phyloP scores from a whole-genome alignment of 148 eudicot species.

The Diospyros kaki region DNA sequence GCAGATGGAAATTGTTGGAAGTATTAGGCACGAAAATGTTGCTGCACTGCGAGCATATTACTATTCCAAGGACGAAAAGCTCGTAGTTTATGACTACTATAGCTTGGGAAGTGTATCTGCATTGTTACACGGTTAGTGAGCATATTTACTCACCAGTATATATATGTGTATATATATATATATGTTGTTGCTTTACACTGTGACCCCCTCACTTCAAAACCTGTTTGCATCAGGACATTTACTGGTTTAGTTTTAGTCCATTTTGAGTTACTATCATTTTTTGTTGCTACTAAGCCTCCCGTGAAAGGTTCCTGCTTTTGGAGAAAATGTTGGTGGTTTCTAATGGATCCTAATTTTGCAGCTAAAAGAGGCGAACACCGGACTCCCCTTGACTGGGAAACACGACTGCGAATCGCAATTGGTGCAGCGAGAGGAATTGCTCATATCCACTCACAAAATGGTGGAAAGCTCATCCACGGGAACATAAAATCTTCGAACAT shows the following conservation, averaged over 20 bases:
- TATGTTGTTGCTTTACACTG: not conserved
- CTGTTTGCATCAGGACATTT: not conserved
- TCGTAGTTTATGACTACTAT: constrained; percentile 66
- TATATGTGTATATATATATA: not conserved
- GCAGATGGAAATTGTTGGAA: constrained; percentile 70
- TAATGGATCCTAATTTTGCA: constrained; percentile 21
- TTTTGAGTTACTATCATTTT: too few relatives aligned
- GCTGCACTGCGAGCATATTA: constrained; percentile 62
- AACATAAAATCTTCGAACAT: constrained; percentile 74
- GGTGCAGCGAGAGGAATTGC: constrained; percentile 61
- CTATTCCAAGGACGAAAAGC: constrained; percentile 79
- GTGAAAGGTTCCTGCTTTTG: not conserved
- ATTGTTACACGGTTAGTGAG: constrained; percentile 53
- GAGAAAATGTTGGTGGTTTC: not conserved
- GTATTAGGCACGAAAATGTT: constrained; percentile 63
- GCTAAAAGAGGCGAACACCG: constrained; percentile 41
- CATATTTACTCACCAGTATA: not conserved
- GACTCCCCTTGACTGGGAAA: constrained; percentile 55
- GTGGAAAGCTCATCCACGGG: constrained; percentile 64
- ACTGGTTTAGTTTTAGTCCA: too few relatives aligned
- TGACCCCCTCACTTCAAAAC: not conserved
- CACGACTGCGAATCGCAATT: constrained; percentile 41
- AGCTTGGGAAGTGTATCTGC: constrained; percentile 55
- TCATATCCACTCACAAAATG: constrained; percentile 43
- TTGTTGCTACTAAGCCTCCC: not conserved